These are phyloP conservation scores for Fraxinus angustifolia DNA, from an alignment of 305 asterid genomes.

Conservation along the genomic window DNA sequence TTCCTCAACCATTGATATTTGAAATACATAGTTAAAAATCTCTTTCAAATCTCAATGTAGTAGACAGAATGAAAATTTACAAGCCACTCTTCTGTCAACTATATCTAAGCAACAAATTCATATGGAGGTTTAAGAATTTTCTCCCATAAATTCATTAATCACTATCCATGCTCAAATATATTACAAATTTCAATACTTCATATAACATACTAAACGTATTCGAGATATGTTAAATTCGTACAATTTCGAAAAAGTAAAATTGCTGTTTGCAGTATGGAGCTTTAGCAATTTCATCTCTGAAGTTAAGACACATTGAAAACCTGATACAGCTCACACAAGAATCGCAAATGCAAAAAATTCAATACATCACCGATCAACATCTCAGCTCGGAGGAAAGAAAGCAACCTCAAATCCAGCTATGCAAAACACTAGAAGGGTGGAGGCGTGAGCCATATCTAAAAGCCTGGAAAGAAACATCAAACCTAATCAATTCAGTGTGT, in stretches of 20 bases:
- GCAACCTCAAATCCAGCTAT: conserved; percentile 68
- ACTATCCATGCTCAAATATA: conserved; percentile 18
- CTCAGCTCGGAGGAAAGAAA: conserved; percentile 62
- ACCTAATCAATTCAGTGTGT: conserved; percentile 70
- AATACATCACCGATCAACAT: conserved; percentile 79
- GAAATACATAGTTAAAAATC: not conserved
- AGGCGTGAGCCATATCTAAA: conserved; percentile 54
- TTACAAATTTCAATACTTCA: conserved; percentile 20
- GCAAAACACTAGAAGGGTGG: conserved; percentile 60
- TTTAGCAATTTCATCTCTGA: conserved; percentile 74
- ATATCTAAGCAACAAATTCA: conserved; percentile 22
- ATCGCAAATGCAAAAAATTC: conserved; percentile 85
- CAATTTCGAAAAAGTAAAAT: conserved; percentile 8
- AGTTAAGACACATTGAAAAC: conserved; percentile 79
- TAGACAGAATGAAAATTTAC: conserved; percentile 23
- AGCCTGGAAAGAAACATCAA: conserved; percentile 63
- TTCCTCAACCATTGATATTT: conserved; percentile 19
- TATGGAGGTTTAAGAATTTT: conserved; percentile 18
- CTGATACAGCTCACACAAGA: conserved; percentile 97
- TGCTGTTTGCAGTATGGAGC: conserved; percentile 47
- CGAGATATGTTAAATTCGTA: conserved; percentile 20
- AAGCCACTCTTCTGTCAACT: not conserved
- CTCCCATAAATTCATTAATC: conserved; percentile 31
- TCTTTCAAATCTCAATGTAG: conserved; percentile 14
- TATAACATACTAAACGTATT: conserved; percentile 27